Evolutionary conservation across 2,329 filamentous ascomycete species (phyloP), one percentile per base, ranked within the genome.

Genomic region (Dactylellina leptospora): DNA sequence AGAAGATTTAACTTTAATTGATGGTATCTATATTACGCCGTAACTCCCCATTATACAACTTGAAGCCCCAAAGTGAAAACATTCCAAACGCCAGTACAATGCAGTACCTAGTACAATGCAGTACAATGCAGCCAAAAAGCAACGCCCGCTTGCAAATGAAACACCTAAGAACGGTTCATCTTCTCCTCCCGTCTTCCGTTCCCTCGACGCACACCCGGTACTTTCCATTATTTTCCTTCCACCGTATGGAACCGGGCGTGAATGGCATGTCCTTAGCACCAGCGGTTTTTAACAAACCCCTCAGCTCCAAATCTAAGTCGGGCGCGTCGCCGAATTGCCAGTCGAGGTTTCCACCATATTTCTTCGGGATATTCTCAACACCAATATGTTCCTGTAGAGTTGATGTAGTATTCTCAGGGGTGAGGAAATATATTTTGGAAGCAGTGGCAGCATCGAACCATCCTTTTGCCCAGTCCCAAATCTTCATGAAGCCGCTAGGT

Each of bases 401-500:
- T 11, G 88, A 82, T 75, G 88, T 85, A 55, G 96, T 89, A 80
- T 96, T 91, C 59, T 86, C 79, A 5, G 86, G 82, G 47, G 84
- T 84, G 58, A 97, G 86, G 76, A 97, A 93, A 80, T 96, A 96
- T 79, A 97, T 97, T 82, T 97, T 97, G 77, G 91, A 95, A 1
- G 92, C 91, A 27, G 93, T 97, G 74, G 92, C 91, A 4, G 92
- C 92, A 81, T 93, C 90, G 77, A 96, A 96, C 92, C 92, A 96
- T 78, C 90, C 89, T 84, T 96, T 96, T 81, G 96, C 86, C 92
- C 92, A 96, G 75, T 90, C 88, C 92, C 92, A 93, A 70, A 96
- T 91, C 2, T 64, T 72, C 22, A 20, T 64, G 23, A 64, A 63
- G 3, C 68, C 68, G 10, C 44, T 59, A 0, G 68, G 68, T 1